phyloP scores from a whole-genome alignment of 768 basidiomycete species.

The Phlegmacium glaucopus region DNA sequence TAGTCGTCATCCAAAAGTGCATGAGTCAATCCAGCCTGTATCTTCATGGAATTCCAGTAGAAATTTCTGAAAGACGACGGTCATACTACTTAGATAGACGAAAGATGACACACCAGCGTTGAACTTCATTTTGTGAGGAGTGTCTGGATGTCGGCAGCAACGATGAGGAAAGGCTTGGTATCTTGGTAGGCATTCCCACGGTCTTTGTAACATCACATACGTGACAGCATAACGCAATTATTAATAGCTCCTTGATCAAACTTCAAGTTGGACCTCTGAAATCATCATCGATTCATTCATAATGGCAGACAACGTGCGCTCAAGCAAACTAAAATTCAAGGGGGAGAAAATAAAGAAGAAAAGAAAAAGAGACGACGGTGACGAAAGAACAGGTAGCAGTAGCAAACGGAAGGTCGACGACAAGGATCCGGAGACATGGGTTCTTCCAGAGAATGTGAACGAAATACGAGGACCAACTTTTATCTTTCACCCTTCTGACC shows the following conservation, averaged over 20 bases:
- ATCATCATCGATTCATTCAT: no score
- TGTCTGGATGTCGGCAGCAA: conserved; percentile 60
- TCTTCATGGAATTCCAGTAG: conserved; percentile 24
- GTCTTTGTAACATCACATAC: conserved; percentile 21
- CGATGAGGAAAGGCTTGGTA: conserved; percentile 39
- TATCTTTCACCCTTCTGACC: conserved; percentile 78
- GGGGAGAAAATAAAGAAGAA: conserved; percentile 86
- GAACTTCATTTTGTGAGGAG: conserved; percentile 64
- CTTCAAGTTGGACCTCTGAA: no score
- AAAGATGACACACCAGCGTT: conserved; percentile 67
- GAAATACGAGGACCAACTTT: conserved; percentile 90
- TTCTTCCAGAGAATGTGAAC: conserved; percentile 62
- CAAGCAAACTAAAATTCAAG: conserved; percentile 83
- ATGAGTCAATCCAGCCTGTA: conserved; percentile 53
- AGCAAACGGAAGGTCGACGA: conserved; percentile 55
- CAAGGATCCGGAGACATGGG: conserved; percentile 74
- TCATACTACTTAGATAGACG: conserved; percentile 14
- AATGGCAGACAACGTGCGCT: conserved; percentile 47
- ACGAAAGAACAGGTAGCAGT: conserved; percentile 40
- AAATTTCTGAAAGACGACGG: conserved; percentile 21
- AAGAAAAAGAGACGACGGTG: conserved; percentile 61
- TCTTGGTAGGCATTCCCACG: conserved; percentile 34
- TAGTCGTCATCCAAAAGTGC: conserved; percentile 40
- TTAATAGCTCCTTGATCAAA: not conserved
- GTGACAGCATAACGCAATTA: conserved; percentile 26